These are phyloP conservation scores for Basipetospora chlamydospora DNA, from an alignment of 2,329 filamentous ascomycete species.

Conservation along the genomic window DNA sequence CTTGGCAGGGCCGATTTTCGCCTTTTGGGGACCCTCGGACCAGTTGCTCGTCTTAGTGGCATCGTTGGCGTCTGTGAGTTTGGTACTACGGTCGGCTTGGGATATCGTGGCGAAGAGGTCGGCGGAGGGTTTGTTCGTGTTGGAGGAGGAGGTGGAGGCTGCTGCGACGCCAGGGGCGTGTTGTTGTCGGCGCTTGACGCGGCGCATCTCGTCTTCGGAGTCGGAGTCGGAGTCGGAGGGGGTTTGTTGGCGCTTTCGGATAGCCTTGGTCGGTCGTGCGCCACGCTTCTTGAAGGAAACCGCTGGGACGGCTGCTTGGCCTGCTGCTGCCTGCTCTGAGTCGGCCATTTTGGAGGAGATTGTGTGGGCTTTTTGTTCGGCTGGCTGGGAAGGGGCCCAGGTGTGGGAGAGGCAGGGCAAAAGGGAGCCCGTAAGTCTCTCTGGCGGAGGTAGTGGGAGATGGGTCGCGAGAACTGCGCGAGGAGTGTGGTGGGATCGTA, in stretches of 20 bases:
- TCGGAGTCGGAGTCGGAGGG: neutral
- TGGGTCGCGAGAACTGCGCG: too few species aligned
- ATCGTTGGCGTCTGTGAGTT: conserved; percentile 59
- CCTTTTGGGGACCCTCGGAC: conserved; percentile 36
- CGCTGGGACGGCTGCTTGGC: neutral
- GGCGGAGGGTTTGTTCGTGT: neutral
- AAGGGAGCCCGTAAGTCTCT: too few species aligned
- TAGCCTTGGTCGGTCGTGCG: neutral
- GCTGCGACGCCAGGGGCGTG: neutral
- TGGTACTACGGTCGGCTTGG: conserved; percentile 44
- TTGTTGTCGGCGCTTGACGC: neutral
- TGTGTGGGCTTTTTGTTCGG: too few species aligned
- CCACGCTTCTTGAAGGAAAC: conserved; percentile 1
- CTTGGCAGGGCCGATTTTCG: conserved; percentile 73
- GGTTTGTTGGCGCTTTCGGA: conserved; percentile 1
- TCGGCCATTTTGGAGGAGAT: neutral
- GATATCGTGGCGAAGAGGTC: conserved; percentile 38
- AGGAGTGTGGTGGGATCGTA: too few species aligned
- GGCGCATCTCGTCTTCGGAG: neutral
- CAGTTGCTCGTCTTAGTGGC: conserved; percentile 60
- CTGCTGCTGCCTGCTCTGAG: neutral
- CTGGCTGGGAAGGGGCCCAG: too few species aligned
- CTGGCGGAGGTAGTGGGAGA: too few species aligned
- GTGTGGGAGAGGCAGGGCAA: too few species aligned
- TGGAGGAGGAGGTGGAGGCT: too few species aligned